These are phyloP conservation scores for Paecilomyces formosus DNA, from an alignment of 2,329 filamentous ascomycete species.

Conservation along the genomic window DNA sequence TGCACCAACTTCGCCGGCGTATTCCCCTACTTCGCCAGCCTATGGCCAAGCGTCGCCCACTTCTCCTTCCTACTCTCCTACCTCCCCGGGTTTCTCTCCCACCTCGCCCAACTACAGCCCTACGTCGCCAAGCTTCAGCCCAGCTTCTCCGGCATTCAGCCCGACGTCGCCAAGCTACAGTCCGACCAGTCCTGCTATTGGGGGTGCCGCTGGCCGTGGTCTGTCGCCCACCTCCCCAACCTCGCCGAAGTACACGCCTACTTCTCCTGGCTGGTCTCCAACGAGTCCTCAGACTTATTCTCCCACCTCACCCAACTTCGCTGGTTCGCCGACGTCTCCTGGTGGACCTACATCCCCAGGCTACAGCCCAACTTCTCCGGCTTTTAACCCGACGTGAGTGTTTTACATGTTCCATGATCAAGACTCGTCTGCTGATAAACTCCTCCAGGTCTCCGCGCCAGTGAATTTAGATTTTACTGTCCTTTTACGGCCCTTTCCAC, in stretches of 20 bases:
- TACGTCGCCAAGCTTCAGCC: constrained; percentile 50
- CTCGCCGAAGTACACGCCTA: constrained; percentile 49
- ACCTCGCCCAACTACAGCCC: constrained; percentile 56
- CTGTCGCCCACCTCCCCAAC: constrained; percentile 41
- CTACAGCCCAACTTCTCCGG: constrained; percentile 38
- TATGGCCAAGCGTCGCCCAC: constrained; percentile 61
- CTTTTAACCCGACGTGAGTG: constrained; percentile 37
- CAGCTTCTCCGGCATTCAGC: constrained; percentile 44
- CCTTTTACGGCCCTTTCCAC: constrained; percentile 9
- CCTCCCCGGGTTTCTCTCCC: constrained; percentile 49
- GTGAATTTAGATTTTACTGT: constrained; percentile 20
- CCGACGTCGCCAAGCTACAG: constrained; percentile 55
- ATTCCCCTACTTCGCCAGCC: constrained; percentile 70
- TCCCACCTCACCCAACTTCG: constrained; percentile 43
- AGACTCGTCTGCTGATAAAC: constrained; percentile 9
- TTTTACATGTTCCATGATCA: background rate
- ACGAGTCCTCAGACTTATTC: constrained; percentile 43
- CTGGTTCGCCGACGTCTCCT: constrained; percentile 37
- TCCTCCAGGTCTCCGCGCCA: constrained; percentile 32
- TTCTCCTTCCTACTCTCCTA: constrained; percentile 46
- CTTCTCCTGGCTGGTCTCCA: constrained; percentile 45
- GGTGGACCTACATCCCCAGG: constrained; percentile 33
- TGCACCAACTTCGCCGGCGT: constrained; percentile 52
- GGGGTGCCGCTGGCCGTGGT: constrained; percentile 30
- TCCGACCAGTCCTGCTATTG: constrained; percentile 45